These are phyloP conservation scores for Massospora cicadina DNA, from an alignment of 371 early-diverging fungal species.

Conservation along the genomic window DNA sequence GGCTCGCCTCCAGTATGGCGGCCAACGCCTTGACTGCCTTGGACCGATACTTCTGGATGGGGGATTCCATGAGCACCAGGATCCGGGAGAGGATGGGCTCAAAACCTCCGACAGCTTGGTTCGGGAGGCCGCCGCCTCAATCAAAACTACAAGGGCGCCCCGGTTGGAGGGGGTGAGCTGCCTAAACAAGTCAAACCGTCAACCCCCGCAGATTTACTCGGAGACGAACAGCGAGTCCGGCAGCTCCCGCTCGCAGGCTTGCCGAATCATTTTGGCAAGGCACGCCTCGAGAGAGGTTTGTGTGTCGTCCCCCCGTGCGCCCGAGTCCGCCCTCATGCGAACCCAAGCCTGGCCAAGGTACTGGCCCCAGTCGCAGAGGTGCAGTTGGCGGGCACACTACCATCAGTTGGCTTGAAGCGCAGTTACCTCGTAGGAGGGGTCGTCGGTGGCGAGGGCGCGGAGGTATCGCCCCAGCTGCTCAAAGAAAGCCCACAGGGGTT, in stretches of 20 bases:
- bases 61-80: conserved; percentile 36
- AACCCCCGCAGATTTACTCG: background rate
- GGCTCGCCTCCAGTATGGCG: conserved; percentile 40
- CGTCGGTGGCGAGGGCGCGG: conserved; percentile 10
- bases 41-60: conserved; percentile 44
- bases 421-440: background rate
- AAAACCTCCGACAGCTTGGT: conserved; percentile 42
- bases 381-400: conserved; percentile 15
- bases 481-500: background rate
- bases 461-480: conserved; percentile 13
- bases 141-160: conserved; percentile 17
- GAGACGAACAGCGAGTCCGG: background rate
- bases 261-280: background rate
- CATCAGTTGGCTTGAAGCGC: background rate
- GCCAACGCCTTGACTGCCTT: conserved; percentile 60
- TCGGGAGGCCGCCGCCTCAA: conserved; percentile 28
- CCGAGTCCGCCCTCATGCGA: background rate
- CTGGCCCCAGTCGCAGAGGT: conserved; percentile 15
- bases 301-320: background rate
- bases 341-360: background rate
- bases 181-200: background rate
- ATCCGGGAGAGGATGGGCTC: conserved; percentile 46
- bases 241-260: background rate
- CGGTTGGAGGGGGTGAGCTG: conserved; percentile 11
- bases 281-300: background rate